A percentile compares a stretch with the other conserved stretches of the same genome.
Conservation (phyloP, 2,329 filamentous ascomycete species). For the Sclerotinia borealis region DNA sequence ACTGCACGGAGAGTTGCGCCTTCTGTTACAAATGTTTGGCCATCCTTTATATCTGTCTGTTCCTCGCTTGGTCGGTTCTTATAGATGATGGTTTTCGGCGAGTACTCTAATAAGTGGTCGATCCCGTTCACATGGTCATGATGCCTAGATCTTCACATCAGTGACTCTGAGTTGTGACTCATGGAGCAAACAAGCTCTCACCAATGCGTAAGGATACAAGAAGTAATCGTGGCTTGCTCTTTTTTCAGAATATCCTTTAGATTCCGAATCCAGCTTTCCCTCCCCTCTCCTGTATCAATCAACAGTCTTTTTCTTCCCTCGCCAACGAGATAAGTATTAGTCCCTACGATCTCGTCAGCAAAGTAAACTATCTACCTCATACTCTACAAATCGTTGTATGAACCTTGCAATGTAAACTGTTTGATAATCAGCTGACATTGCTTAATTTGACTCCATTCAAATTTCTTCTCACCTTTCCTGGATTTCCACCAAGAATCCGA, state of each 20-base stretch:
- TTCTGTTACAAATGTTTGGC: slow-evolving; percentile 47
- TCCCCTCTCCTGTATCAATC: slow-evolving; percentile 82
- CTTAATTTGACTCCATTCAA: background rate
- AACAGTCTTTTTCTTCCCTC: slow-evolving; percentile 67
- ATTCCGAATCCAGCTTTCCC: slow-evolving; percentile 61
- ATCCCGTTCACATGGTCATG: slow-evolving; percentile 78
- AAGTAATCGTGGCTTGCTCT: slow-evolving; percentile 63
- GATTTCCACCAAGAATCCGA: slow-evolving; percentile 84
- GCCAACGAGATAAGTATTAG: slow-evolving; percentile 92
- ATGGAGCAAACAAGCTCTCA: background rate
- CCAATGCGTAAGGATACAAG: slow-evolving; percentile 82
- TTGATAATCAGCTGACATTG: slow-evolving; percentile 13
- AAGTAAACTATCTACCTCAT: background rate
- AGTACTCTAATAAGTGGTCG: slow-evolving; percentile 56
- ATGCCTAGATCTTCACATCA: slow-evolving; percentile 41
- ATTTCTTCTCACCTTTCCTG: slow-evolving; percentile 66
- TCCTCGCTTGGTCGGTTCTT: slow-evolving; percentile 55
- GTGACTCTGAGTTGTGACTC: background rate
- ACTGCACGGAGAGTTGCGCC: slow-evolving; percentile 63
- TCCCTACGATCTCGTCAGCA: slow-evolving; percentile 56
- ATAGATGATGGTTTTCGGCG: slow-evolving; percentile 57
- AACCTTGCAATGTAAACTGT: slow-evolving; percentile 58
- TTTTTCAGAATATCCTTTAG: slow-evolving; percentile 58
- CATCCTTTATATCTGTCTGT: slow-evolving; percentile 50
- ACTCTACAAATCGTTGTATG: background rate